Evolutionary conservation across 2,329 filamentous ascomycete genomes (phyloP).

Genomic region (Coniochaeta hoffmannii): DNA sequence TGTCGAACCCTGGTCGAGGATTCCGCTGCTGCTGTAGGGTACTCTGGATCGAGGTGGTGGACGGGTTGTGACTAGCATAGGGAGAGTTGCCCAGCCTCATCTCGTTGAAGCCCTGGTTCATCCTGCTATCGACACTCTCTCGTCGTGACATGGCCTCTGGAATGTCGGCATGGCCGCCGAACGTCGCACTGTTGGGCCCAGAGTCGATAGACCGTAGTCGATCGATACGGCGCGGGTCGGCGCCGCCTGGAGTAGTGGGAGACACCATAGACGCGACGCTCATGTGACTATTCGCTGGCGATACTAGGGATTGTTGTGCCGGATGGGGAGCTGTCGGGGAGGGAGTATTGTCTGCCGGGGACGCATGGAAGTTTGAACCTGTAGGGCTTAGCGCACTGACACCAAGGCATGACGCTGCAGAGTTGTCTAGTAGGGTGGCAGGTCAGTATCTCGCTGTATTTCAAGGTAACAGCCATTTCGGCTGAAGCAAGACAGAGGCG

Average conservation of each 20-base stretch:
- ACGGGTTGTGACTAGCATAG: slow-evolving; percentile 71
- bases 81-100: slow-evolving; percentile 63
- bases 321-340: slow-evolving; percentile 48
- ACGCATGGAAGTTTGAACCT: slow-evolving; percentile 40
- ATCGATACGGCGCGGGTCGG: slow-evolving; percentile 35
- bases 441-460: no score
- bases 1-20: slow-evolving; percentile 44
- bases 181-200: slow-evolving; percentile 21
- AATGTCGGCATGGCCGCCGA: slow-evolving; percentile 25
- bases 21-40: slow-evolving; percentile 61
- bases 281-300: slow-evolving; percentile 52
- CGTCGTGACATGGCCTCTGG: slow-evolving; percentile 50
- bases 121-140: slow-evolving; percentile 73
- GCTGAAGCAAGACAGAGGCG: no score
- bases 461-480: no score
- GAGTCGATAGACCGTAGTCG: slow-evolving; percentile 34
- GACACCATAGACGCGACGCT: slow-evolving; percentile 61
- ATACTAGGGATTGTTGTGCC: slow-evolving; percentile 44
- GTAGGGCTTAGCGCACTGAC: slow-evolving; percentile 31
- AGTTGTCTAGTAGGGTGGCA: slow-evolving; percentile 29
- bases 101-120: slow-evolving; percentile 64
- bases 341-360: slow-evolving; percentile 52
- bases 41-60: slow-evolving; percentile 66
- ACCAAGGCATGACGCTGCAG: slow-evolving; percentile 35
- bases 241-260: slow-evolving; percentile 41